Evolutionary conservation across 371 early-diverging fungal genomes (phyloP), one percentile per base, ranked within the genome.

Genomic region (Funneliformis caledonium): DNA sequence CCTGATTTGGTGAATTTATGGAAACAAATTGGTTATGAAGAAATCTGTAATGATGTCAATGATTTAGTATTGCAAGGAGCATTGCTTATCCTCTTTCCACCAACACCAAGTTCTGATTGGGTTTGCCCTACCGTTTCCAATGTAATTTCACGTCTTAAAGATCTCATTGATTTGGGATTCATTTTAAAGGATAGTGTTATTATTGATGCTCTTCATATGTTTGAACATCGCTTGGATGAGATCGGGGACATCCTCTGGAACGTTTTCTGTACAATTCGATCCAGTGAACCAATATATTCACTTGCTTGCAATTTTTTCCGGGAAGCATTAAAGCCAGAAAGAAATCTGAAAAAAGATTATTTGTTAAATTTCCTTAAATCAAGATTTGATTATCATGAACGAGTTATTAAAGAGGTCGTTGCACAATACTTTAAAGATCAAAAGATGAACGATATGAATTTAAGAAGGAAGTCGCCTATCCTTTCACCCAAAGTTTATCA

Each of bases 21-120:
- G 73, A 72, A 45, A 47, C n/a, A 33, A 31, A n/a, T 16, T 1
- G 73, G 48, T 14, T 72, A 72, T 72, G 6, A 69, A 19, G 73
- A 72, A 47, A 47, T 72, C 14, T 43, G 43, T 50, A 48, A 72
- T 9, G 73, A 72, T 72, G 50, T 72, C n/a, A 72, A 72, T 31
- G 73, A 72, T 4, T 45, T 72, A 8, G 73, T 72, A 19, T 45
- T 72, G 73, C n/a, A 43, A 47, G 50, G 73, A 19, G 73, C 73
- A 50, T 19, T 72, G 1, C 16, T 72, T 19, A 72, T 47, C 31
- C 42, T 72, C 19, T 72, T 47, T 19, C 73, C 73, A n/a, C 73
- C 73, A n/a, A 1, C n/a, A 11, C 73, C 73, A 45, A 45, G 11
- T 4, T 5, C 73, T 0, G 8, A 50, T 72, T 72, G 73, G 73